Percentiles rank a stretch among this genome's conserved stretches.
Evolutionary conservation across 1,139 yeast species (phyloP).

Genomic region (Sugiyamaella neomexicana): DNA sequence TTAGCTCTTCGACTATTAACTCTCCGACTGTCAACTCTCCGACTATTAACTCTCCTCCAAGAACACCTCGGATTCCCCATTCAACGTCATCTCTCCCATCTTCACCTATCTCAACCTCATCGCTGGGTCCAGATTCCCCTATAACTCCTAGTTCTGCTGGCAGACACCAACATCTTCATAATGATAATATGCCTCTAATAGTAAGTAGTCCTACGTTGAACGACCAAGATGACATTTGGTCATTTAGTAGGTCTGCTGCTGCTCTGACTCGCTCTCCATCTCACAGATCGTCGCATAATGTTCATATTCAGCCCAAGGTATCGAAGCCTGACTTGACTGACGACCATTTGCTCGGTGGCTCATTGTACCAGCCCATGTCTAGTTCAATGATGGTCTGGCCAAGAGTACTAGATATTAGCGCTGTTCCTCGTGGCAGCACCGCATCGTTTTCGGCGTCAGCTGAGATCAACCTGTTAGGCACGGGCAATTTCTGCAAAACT

Average conservation of each 20-base stretch:
- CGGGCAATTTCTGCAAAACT: conserved; percentile 27
- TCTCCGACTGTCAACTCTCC: neutral
- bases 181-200: conserved; percentile 7
- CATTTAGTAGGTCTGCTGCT: neutral
- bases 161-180: neutral
- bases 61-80: neutral
- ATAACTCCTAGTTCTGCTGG: conserved; percentile 13
- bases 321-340: neutral
- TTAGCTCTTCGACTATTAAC: too few species aligned
- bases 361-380: neutral
- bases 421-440: neutral
- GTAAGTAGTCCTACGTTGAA: neutral
- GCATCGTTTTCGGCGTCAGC: neutral
- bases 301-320: conserved; percentile 8
- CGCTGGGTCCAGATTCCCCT: conserved; percentile 13
- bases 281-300: conserved; percentile 14
- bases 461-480: conserved; percentile 20
- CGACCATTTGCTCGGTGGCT: neutral
- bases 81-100: conserved; percentile 5
- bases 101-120: conserved; percentile 10
- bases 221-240: conserved; percentile 7
- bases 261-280: conserved; percentile 6
- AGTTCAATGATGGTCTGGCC: neutral
- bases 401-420: conserved; percentile 10
- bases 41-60: neutral